A percentile compares a stretch with the other conserved stretches of the same genome.
These are phyloP conservation scores for Basidiobolus meristosporus DNA, from an alignment of 371 early-diverging fungal species.

Conservation along the genomic window DNA sequence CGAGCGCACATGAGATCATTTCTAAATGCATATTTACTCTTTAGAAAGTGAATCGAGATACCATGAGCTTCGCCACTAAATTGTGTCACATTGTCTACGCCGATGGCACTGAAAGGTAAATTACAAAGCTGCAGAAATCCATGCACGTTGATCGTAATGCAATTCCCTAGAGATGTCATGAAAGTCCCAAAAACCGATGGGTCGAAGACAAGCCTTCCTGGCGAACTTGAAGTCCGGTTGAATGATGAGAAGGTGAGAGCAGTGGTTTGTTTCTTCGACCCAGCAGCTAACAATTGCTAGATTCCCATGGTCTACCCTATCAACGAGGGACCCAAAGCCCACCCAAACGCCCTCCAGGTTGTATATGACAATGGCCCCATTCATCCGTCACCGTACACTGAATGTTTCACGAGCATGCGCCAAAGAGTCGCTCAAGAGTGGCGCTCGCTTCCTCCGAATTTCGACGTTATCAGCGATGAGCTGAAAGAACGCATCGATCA, in stretches of 20 bases:
- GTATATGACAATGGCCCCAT: constrained; percentile 35
- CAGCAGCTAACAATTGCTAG: constrained; percentile 5
- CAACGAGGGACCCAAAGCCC: constrained; percentile 5
- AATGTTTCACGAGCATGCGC: constrained; percentile 23
- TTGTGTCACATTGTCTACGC: constrained; percentile 30
- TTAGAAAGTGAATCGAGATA: constrained; percentile 62
- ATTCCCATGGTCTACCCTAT: constrained; percentile 15
- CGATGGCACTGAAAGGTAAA: constrained; percentile 27
- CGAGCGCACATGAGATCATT: background rate
- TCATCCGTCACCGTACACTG: constrained; percentile 22
- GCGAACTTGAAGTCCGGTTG: constrained; percentile 26
- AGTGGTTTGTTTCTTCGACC: background rate
- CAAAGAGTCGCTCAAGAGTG: constrained; percentile 23
- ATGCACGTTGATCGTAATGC: background rate
- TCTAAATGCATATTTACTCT: background rate
- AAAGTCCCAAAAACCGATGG: constrained; percentile 55
- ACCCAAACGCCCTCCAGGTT: constrained; percentile 11
- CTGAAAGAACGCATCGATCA: constrained; percentile 10
- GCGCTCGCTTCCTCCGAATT: constrained; percentile 13
- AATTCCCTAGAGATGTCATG: constrained; percentile 39
- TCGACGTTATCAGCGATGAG: constrained; percentile 12
- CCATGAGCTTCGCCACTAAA: constrained; percentile 70
- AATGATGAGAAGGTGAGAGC: constrained; percentile 4
- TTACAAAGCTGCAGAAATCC: background rate
- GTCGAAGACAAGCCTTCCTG: constrained; percentile 51